Evolutionary conservation across 441 rosid genomes (phyloP).

Genomic region (Kokia cookei): DNA sequence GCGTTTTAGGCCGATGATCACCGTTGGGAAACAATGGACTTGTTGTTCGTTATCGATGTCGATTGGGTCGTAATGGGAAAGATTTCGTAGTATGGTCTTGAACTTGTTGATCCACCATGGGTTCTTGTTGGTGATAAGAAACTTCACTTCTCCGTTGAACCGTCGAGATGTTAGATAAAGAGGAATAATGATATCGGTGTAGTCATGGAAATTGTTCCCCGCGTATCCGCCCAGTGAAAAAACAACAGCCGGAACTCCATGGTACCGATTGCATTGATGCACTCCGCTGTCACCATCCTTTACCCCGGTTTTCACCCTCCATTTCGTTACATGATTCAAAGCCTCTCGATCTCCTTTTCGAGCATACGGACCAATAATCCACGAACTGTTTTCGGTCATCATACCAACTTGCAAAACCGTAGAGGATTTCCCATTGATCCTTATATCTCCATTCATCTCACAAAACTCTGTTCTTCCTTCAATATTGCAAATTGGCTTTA

Average conservation of each 20-base stretch:
- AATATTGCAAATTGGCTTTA: constrained; percentile 17
- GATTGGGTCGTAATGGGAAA: constrained; percentile 46
- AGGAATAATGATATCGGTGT: constrained; percentile 65
- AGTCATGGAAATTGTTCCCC: constrained; percentile 75
- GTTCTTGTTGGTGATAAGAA: constrained; percentile 43
- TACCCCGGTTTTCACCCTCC: constrained; percentile 41
- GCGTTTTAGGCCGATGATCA: constrained; percentile 54
- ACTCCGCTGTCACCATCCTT: background rate
- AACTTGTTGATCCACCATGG: constrained; percentile 47
- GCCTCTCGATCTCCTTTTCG: constrained; percentile 37
- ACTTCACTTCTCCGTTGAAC: constrained; percentile 49
- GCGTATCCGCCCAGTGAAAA: constrained; percentile 77
- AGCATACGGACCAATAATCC: constrained; percentile 30
- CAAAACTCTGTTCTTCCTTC: constrained; percentile 28
- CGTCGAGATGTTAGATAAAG: constrained; percentile 47
- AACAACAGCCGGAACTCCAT: constrained; percentile 51
- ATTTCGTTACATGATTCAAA: constrained; percentile 38
- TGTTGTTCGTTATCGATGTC: constrained; percentile 40
- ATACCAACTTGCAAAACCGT: constrained; percentile 9
- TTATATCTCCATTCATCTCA: constrained; percentile 28
- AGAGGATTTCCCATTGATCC: constrained; percentile 26
- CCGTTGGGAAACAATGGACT: constrained; percentile 47
- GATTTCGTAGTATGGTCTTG: constrained; percentile 20
- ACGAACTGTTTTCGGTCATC: constrained; percentile 7
- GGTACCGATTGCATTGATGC: constrained; percentile 32